Base-by-base conservation (phyloP, 345 rosid genomes). In the sweet orange (Citrus sinensis) region DNA sequence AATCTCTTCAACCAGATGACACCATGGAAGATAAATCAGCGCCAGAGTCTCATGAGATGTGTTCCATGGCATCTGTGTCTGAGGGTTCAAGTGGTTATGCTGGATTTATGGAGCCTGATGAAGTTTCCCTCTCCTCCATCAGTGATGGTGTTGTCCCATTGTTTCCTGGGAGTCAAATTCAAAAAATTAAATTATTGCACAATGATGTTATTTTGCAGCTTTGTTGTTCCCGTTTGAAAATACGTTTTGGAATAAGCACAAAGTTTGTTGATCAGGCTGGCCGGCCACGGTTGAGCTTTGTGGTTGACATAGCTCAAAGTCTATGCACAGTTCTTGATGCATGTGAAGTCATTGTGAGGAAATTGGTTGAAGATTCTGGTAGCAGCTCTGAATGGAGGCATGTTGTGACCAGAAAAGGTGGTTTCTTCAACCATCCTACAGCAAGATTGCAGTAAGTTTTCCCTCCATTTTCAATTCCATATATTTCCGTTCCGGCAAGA, bases 381-480 rank as follows among this genome's bases (percentile, higher is more conserved):
- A 85, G 90, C 81, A 61, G 76, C 74, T 93, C 97, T 60, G 87
- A 88, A 34, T 94, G 99, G 99, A 88, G 86, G 81, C 76, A 71
- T 66, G 84, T 89, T 3, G 85, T 94, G 73, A 74, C 3, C 39
- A 82, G 89, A 76, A 77, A 78, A 73, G 67, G 65, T 2, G 87
- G 86, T 55, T 88, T 68, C 62, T 20, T 64, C 74, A 85, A 86
- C 78, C 61, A 54, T 67, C 92, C 97, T 4, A 92, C 84, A 34
- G 79, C 86, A 34, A 92, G 95, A 81, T 79, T 96, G 83, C 82
- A 89, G 98, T 96, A 90, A 91, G 95, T 87, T 76, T 67, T 77
- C 56, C 20, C 61, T 64, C 20, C 59, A 29, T 67, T 24, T 76
- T 29, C 67, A 17, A 30, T 73, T 30, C 14, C 19, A 40, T 29